Base-by-base conservation (phyloP, 176 grass and related monocot genomes). In the Eragrostis curvula region DNA sequence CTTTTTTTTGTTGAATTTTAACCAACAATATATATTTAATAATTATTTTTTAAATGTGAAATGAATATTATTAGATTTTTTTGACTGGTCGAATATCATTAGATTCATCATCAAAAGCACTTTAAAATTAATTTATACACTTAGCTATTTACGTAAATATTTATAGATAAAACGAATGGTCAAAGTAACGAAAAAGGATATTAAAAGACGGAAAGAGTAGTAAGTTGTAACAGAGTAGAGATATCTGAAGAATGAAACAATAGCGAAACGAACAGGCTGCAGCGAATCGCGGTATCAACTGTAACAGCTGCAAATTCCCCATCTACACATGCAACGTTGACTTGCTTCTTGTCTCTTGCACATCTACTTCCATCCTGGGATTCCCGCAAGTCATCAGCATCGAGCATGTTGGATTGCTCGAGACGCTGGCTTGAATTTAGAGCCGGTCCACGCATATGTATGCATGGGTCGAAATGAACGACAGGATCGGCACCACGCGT, bases 271-370 rank as follows among this genome's bases (percentile, higher is more conserved):
- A n/a, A n/a, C n/a, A n/a, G n/a, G n/a, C n/a, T n/a, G n/a, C n/a
- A n/a, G n/a, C n/a, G n/a, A n/a, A n/a, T n/a, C n/a, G n/a, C 40
- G 81, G 8, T 23, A 51, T 42, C 77, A 65, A 21, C 39, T 45
- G 14, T 14, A 53, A 53, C 47, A 62, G 9, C 18, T 66, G 8
- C 52, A 20, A 21, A 10, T 11, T 56, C n/a, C n/a, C n/a, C n/a
- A n/a, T n/a, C n/a, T n/a, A 66, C 75, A 74, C 87, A 80, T 75
- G 75, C 69, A 58, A 60, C 75, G 78, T 82, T 86, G 88, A 86
- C 88, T 20, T 47, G 9, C 29, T 5, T 16, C 47, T 67, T 82
- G 78, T 82, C 81, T 72, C 58, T 80, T 66, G 80, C 68, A 57
- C 67, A 21, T 75, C 51, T 30, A 84, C n/a, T 45, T 20, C 40